Conservation (phyloP, 2,329 filamentous ascomycete genomes). For the Cytospora piceicola region DNA sequence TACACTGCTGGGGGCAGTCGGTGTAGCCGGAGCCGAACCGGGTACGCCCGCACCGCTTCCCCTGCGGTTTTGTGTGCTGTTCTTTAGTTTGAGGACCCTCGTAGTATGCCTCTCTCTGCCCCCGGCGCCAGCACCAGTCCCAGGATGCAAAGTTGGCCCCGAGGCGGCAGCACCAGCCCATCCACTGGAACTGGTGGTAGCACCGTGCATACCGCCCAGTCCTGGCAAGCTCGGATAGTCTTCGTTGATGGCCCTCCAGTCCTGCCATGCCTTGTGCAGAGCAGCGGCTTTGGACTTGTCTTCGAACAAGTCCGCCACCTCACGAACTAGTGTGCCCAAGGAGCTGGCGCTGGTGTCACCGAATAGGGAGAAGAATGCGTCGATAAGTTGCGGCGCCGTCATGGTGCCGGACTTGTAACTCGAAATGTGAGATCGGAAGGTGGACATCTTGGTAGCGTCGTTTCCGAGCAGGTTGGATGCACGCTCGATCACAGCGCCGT, state of each 20-base stretch:
- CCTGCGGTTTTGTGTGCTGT: conserved; percentile 51
- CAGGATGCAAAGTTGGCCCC: conserved; percentile 62
- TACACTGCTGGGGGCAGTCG: conserved; percentile 16
- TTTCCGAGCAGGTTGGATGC: conserved; percentile 81
- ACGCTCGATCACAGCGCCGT: conserved; percentile 83
- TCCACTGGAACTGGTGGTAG: conserved; percentile 58
- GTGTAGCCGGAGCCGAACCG: conserved; percentile 30
- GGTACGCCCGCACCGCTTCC: conserved; percentile 43
- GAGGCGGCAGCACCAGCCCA: conserved; percentile 64
- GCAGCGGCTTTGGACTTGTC: conserved; percentile 73
- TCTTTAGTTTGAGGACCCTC: conserved; percentile 62
- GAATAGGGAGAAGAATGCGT: conserved; percentile 86
- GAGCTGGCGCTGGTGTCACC: conserved; percentile 76
- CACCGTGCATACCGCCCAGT: conserved; percentile 68
- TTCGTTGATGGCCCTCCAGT: conserved; percentile 95
- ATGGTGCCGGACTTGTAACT: conserved; percentile 73
- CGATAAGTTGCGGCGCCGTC: conserved; percentile 76
- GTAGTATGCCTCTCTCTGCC: conserved; percentile 55
- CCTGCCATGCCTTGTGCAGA: conserved; percentile 84
- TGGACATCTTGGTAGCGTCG: conserved; percentile 71
- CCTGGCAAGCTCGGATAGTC: conserved; percentile 90
- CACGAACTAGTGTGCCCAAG: conserved; percentile 85
- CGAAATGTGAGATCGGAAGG: conserved; percentile 81
- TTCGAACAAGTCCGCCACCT: conserved; percentile 92
- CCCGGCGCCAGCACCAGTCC: conserved; percentile 40